These are phyloP conservation scores for Ceratocystis variospora DNA, from an alignment of 2,329 filamentous ascomycete genomes.

Conservation along the genomic window DNA sequence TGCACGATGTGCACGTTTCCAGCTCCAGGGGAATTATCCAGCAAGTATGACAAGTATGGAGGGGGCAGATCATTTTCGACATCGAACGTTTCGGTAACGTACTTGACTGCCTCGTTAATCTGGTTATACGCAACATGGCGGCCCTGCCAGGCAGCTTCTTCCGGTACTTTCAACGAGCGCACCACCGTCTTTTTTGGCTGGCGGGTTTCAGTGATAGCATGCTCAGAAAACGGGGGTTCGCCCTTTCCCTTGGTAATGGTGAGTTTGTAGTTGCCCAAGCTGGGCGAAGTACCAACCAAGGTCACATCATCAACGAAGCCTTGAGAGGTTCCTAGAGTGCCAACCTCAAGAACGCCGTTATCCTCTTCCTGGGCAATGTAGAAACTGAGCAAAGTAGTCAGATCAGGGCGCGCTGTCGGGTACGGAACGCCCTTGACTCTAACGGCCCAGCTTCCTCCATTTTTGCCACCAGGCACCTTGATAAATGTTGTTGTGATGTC, in stretches of 20 bases:
- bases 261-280: conserved; percentile 68
- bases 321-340: conserved; percentile 30
- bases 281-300: conserved; percentile 53
- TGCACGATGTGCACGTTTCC: conserved; percentile 83
- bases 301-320: conserved; percentile 49
- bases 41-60: conserved; percentile 71
- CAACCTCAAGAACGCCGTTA: conserved; percentile 47
- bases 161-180: conserved; percentile 51
- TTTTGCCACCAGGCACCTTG: conserved; percentile 71
- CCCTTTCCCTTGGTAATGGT: conserved; percentile 58
- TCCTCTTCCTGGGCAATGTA: conserved; percentile 78
- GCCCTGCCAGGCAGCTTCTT: conserved; percentile 67
- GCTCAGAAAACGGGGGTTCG: conserved; percentile 47
- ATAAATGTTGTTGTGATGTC: conserved; percentile 90
- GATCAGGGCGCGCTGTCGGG: conserved; percentile 48
- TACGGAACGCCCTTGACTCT: conserved; percentile 71
- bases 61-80: conserved; percentile 60
- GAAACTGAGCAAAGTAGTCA: conserved; percentile 68
- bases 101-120: conserved; percentile 37
- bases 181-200: conserved; percentile 66
- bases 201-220: conserved; percentile 53
- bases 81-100: conserved; percentile 36
- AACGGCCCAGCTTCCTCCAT: conserved; percentile 86
- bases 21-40: conserved; percentile 50
- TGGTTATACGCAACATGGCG: conserved; percentile 50